A percentile compares a stretch with the other conserved stretches of the same genome.
Evolutionary conservation across 495 filamentous ascomycete species (phyloP).

Genomic region (Darksidea phi): DNA sequence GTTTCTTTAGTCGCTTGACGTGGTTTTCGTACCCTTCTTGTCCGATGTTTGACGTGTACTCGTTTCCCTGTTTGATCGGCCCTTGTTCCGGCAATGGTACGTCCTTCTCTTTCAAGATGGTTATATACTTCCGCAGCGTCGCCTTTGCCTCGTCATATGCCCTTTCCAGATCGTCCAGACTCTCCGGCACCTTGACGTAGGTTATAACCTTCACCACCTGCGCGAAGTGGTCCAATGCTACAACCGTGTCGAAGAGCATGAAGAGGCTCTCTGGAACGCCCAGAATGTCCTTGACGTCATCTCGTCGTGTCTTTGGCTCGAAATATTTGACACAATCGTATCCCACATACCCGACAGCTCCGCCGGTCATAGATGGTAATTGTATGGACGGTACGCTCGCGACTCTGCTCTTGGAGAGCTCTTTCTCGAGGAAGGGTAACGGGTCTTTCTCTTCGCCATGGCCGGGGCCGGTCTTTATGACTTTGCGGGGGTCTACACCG

Average conservation of each 20-base stretch:
- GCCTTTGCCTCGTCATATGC: conserved; percentile 65
- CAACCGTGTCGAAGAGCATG: conserved; percentile 95
- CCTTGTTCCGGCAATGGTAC: conserved; percentile 74
- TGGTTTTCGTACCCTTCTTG: conserved; percentile 82
- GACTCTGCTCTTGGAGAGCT: conserved; percentile 73
- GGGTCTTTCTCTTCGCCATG: conserved; percentile 83
- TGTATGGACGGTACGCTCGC: conserved; percentile 74
- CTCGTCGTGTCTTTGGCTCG: conserved; percentile 84
- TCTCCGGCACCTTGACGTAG: conserved; percentile 70
- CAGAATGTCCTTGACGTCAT: conserved; percentile 77
- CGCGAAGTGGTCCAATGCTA: conserved; percentile 94
- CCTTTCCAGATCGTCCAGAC: conserved; percentile 51
- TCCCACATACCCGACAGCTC: conserved; percentile 92
- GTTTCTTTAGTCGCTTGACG: conserved; percentile 75
- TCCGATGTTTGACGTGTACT: conserved; percentile 94
- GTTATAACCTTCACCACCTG: conserved; percentile 89
- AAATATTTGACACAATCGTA: conserved; percentile 98
- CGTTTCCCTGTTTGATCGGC: conserved; percentile 66
- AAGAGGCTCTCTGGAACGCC: conserved; percentile 89
- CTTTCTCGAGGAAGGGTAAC: conserved; percentile 72
- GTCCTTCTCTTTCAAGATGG: conserved; percentile 66
- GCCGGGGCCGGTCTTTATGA: conserved; percentile 82
- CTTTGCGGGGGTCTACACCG: conserved; percentile 69
- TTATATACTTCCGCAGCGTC: conserved; percentile 63
- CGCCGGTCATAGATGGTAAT: conserved; percentile 82